Conservation (phyloP, 169 alveolate genomes). For the Hepatocystis sp. region DNA sequence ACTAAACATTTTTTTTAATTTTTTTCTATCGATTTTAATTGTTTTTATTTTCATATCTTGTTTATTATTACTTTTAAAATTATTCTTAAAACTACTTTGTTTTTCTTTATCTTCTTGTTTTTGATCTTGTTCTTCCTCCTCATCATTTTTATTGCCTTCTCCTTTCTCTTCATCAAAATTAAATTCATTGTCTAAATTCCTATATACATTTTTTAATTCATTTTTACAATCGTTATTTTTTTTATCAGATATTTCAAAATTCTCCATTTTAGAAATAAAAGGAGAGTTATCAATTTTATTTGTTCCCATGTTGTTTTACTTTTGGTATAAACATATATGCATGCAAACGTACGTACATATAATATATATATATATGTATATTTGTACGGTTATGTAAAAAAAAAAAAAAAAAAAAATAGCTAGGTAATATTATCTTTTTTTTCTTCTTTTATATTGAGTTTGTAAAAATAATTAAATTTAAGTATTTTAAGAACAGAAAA, state of each 20-base stretch:
- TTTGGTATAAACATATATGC: too few species aligned
- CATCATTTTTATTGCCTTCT: conserved; percentile 15
- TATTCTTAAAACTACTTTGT: background rate
- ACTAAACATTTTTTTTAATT: conserved; percentile 50
- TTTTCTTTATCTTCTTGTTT: conserved; percentile 11
- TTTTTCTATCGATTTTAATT: conserved; percentile 55
- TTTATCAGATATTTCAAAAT: conserved; percentile 54
- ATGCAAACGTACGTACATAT: too few species aligned
- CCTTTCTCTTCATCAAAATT: conserved; percentile 37
- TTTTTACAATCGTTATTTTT: conserved; percentile 17
- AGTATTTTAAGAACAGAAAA: too few species aligned
- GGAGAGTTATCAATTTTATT: conserved; percentile 66
- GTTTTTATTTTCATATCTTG: conserved; percentile 20
- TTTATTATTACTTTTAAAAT: background rate
- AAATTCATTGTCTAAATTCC: conserved; percentile 59
- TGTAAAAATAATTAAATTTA: too few species aligned
- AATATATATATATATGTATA: too few species aligned
- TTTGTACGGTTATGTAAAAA: too few species aligned
- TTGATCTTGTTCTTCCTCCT: background rate
- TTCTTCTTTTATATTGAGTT: too few species aligned
- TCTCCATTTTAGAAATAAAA: conserved; percentile 57
- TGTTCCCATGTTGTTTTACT: conserved; percentile 10
- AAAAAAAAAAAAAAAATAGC: too few species aligned
- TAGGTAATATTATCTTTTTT: too few species aligned
- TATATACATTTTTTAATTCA: conserved; percentile 49